phyloP scores from a whole-genome alignment of 345 rosid species.

The Bruguiera gymnorhiza region DNA sequence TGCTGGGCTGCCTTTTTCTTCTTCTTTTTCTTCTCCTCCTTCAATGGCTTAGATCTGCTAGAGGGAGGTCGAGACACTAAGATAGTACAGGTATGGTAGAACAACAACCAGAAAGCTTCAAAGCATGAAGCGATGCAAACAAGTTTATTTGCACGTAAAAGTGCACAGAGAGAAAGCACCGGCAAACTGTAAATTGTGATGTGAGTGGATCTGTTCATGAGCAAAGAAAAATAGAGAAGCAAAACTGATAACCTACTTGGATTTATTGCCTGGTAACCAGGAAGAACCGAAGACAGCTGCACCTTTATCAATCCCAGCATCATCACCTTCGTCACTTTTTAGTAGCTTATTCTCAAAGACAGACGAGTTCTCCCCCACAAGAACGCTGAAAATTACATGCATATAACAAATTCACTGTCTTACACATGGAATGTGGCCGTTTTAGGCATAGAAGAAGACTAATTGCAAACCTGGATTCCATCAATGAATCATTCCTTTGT shows the following conservation, averaged over 20 bases:
- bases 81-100: background rate
- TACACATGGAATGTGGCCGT: background rate
- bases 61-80: background rate
- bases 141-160: background rate
- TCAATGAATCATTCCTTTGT: slow-evolving; percentile 63
- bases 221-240: slow-evolving; percentile 4
- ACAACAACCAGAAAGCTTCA: background rate
- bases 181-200: slow-evolving; percentile 1
- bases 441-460: background rate
- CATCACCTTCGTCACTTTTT: slow-evolving; percentile 62
- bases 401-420: slow-evolving; percentile 8
- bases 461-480: slow-evolving; percentile 67
- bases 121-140: background rate
- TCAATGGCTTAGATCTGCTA: slow-evolving; percentile 42
- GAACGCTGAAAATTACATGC: slow-evolving; percentile 49
- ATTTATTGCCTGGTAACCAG: slow-evolving; percentile 72
- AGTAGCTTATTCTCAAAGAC: slow-evolving; percentile 46
- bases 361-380: slow-evolving; percentile 74
- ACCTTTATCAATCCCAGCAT: slow-evolving; percentile 38
- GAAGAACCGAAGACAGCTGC: slow-evolving; percentile 68
- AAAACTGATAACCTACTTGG: slow-evolving; percentile 43
- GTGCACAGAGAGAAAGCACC: background rate
- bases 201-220: background rate
- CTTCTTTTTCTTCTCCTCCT: slow-evolving; percentile 51
- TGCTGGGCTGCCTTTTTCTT: slow-evolving; percentile 25